These are phyloP conservation scores for Solanum etuberosum DNA, from an alignment of 257 asterid species.

Conservation along the genomic window DNA sequence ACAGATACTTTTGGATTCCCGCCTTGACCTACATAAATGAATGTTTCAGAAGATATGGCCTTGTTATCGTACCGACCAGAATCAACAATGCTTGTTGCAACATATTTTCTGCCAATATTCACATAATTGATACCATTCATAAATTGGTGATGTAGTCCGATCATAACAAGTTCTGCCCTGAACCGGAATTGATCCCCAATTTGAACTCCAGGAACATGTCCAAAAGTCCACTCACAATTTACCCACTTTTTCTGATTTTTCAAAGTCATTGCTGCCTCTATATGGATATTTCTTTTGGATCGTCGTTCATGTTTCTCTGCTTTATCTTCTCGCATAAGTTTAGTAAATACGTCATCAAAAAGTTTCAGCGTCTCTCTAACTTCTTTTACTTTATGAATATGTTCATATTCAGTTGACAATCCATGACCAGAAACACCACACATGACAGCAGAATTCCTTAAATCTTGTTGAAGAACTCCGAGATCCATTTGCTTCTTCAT, in stretches of 20 bases:
- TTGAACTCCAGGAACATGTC: background rate
- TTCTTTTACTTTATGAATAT: background rate
- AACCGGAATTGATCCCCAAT: background rate
- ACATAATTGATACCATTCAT: background rate
- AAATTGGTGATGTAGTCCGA: background rate
- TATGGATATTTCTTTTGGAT: background rate
- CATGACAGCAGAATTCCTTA: too few relatives aligned
- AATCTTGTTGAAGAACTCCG: too few relatives aligned
- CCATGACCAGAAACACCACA: background rate
- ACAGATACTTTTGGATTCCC: background rate
- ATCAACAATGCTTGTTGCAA: background rate
- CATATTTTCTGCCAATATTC: background rate
- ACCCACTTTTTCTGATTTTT: background rate
- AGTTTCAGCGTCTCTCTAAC: background rate
- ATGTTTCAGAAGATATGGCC: background rate
- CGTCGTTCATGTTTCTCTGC: background rate
- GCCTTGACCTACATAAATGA: conserved; percentile 30
- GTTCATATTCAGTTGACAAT: background rate
- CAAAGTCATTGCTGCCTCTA: background rate
- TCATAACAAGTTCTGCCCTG: background rate
- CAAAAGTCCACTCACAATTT: background rate
- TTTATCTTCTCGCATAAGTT: background rate
- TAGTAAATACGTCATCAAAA: background rate
- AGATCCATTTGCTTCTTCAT: too few relatives aligned
- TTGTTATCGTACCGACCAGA: background rate